phyloP scores from a whole-genome alignment of 768 basidiomycete species.

The Pleurotus sapidus region DNA sequence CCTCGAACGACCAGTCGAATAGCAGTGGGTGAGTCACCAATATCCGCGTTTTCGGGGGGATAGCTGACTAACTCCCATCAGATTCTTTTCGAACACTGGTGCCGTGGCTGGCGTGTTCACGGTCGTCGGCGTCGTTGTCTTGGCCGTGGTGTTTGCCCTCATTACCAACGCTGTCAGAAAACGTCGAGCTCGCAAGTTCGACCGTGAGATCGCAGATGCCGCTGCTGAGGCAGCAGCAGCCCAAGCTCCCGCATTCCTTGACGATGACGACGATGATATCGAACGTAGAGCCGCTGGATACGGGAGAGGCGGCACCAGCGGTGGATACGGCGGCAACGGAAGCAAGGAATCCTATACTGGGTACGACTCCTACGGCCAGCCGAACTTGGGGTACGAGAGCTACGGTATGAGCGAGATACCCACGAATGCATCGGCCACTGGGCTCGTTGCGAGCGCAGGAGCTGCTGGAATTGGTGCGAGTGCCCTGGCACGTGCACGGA shows the following conservation, averaged over 20 bases:
- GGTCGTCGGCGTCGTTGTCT: conserved; percentile 61
- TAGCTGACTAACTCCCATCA: conserved; percentile 18
- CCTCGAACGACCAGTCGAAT: neutral
- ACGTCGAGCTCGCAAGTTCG: conserved; percentile 60
- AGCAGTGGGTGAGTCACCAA: conserved; percentile 11
- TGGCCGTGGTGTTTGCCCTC: conserved; percentile 47
- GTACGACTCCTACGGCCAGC: conserved; percentile 40
- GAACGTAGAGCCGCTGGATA: conserved; percentile 3
- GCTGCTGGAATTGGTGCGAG: conserved; percentile 39
- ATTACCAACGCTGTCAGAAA: conserved; percentile 56
- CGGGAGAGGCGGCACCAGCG: conserved; percentile 14
- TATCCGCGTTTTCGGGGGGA: neutral
- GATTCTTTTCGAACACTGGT: conserved; percentile 71
- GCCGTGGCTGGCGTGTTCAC: conserved; percentile 73
- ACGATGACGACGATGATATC: conserved; percentile 42
- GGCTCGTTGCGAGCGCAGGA: conserved; percentile 22
- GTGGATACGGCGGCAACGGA: conserved; percentile 16
- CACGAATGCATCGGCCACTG: neutral
- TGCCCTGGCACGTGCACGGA: conserved; percentile 33
- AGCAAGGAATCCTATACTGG: conserved; percentile 42
- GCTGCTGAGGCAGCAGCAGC: conserved; percentile 61
- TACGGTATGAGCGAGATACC: conserved; percentile 51
- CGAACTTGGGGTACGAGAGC: conserved; percentile 24
- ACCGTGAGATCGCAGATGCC: conserved; percentile 71
- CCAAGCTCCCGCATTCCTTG: conserved; percentile 52